Evolutionary conservation across 805 yeast species (phyloP).

Genomic region (Candida multigemmis): DNA sequence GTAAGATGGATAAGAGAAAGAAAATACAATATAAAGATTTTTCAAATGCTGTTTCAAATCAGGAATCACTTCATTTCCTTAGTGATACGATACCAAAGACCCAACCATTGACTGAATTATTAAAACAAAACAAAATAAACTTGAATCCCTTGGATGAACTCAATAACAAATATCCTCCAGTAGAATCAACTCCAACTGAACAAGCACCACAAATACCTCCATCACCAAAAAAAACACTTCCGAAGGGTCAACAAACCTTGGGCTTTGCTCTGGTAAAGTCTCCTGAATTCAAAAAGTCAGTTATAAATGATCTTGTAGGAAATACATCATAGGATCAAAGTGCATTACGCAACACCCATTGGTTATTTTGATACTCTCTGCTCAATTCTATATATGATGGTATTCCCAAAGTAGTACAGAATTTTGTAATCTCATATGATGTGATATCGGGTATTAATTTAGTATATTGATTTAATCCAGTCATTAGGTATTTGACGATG

Average conservation of each 20-base stretch:
- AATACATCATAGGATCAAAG: not conserved
- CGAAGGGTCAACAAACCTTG: conserved; percentile 35
- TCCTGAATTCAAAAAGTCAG: conserved; percentile 20
- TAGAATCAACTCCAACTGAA: conserved; percentile 1
- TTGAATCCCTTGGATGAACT: conserved; percentile 4
- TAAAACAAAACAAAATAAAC: conserved; percentile 31
- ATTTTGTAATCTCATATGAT: conserved; percentile 24
- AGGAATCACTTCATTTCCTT: conserved; percentile 55
- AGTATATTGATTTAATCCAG: conserved; percentile 31
- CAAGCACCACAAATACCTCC: conserved; percentile 1
- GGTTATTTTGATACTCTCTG: conserved; percentile 15
- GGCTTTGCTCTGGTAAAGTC: no score
- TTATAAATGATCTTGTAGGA: conserved; percentile 18
- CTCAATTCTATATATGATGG: conserved; percentile 9
- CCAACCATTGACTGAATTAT: conserved; percentile 38
- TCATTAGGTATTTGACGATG: conserved; percentile 17
- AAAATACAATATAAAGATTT: conserved; percentile 65
- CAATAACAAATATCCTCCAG: no score
- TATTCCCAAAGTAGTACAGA: conserved; percentile 20
- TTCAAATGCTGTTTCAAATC: conserved; percentile 49
- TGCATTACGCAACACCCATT: conserved; percentile 17
- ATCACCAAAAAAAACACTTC: conserved; percentile 7
- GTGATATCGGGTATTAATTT: conserved; percentile 28
- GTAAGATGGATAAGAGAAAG: conserved; percentile 59
- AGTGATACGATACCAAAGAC: conserved; percentile 62